phyloP scores from a whole-genome alignment of 2,329 filamentous ascomycete species.

The Ceratocystis huliohia region DNA sequence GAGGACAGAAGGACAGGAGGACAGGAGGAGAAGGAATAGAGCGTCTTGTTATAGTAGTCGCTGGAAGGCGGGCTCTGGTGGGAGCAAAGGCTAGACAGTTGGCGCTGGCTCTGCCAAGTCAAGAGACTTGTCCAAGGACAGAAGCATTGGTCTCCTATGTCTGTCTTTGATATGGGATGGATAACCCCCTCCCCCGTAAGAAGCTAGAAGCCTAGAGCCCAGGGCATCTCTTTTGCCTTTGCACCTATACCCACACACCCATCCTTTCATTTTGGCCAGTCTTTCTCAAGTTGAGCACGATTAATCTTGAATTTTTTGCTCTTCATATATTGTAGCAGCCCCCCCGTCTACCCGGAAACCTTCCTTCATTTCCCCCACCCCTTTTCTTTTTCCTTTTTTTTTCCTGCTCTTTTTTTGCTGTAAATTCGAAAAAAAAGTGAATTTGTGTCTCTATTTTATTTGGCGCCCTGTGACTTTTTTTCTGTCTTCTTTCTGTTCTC shows the following conservation, averaged over 20 bases:
- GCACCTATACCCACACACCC: neutral
- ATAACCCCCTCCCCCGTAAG: neutral
- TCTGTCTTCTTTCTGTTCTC: too few relatives aligned
- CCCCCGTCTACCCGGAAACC: slow-evolving; percentile 7
- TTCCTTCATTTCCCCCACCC: neutral
- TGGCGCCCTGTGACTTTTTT: too few relatives aligned
- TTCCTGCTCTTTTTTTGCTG: slow-evolving; percentile 9
- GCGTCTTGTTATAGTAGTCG: too few relatives aligned
- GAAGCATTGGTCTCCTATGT: too few relatives aligned
- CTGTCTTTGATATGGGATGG: slow-evolving; percentile 2
- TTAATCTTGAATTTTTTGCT: neutral
- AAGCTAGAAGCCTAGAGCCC: neutral
- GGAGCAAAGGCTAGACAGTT: too few relatives aligned
- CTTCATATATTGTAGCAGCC: slow-evolving; percentile 11
- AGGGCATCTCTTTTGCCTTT: neutral
- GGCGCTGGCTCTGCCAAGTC: too few relatives aligned
- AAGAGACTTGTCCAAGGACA: too few relatives aligned
- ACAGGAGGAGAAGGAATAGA: too few relatives aligned
- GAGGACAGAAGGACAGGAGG: too few relatives aligned
- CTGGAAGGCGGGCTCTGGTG: too few relatives aligned
- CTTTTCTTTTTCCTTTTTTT: neutral
- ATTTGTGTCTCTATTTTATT: too few relatives aligned
- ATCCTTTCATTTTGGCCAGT: neutral
- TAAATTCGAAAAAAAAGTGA: too few relatives aligned
- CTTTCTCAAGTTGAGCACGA: neutral